A percentile compares a stretch with the other conserved stretches of the same genome.
These are phyloP conservation scores for Penicillium sp. DNA, from an alignment of 2,329 filamentous ascomycete genomes.

Conservation along the genomic window DNA sequence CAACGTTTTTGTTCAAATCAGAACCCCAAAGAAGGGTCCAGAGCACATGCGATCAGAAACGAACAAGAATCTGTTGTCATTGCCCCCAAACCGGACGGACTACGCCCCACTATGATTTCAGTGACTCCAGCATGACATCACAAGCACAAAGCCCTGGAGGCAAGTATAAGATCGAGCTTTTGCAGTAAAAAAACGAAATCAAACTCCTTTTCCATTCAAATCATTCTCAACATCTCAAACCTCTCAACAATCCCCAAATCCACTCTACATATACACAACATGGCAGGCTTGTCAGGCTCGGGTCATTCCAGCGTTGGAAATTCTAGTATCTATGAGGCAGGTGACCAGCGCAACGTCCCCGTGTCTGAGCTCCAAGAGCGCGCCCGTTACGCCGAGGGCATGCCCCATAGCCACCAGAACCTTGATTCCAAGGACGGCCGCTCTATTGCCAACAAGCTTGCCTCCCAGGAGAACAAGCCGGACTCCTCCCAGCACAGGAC, in stretches of 20 bases:
- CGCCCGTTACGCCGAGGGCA: constrained; percentile 69
- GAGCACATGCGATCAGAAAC: constrained; percentile 4
- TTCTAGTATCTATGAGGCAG: constrained; percentile 66
- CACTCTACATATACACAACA: constrained; percentile 6
- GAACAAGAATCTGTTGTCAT: constrained; percentile 4
- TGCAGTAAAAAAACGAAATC: neutral
- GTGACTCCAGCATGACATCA: constrained; percentile 31
- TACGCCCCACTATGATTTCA: constrained; percentile 30
- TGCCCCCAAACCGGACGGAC: constrained; percentile 8
- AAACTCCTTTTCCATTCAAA: neutral
- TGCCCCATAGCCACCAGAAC: constrained; percentile 64
- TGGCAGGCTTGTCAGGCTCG: constrained; percentile 24
- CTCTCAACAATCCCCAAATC: neutral
- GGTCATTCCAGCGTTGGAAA: constrained; percentile 66
- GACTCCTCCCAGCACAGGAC: constrained; percentile 27
- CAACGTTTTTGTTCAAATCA: constrained; percentile 4
- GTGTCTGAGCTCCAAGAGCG: constrained; percentile 52
- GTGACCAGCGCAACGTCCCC: constrained; percentile 69
- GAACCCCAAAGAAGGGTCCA: constrained; percentile 12
- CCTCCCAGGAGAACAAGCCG: constrained; percentile 32
- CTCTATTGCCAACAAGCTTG: constrained; percentile 47
- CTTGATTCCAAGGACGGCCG: constrained; percentile 63
- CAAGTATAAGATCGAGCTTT: constrained; percentile 19
- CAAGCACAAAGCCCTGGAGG: neutral
- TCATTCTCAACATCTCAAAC: neutral